Base-by-base conservation (phyloP, 352 stramenopile species). In the Pythium sukuiense region DNA sequence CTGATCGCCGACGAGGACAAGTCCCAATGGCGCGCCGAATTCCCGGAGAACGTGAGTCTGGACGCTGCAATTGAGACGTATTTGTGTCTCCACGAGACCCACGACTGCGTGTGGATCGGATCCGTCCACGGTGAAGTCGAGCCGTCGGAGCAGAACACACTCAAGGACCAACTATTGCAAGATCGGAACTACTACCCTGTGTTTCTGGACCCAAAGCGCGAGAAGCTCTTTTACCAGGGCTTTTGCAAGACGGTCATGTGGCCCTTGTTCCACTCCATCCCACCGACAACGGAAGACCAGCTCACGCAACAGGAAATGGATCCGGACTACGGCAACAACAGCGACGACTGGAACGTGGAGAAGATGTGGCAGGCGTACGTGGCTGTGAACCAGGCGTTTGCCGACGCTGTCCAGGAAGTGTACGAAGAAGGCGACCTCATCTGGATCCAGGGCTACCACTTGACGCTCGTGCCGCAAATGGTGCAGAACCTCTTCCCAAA, bases 231-330 rank as follows among this genome's bases (percentile, higher is more conserved):
- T 63, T 97, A 97, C 74, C 76, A 97, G 41, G 90, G 89, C 16
- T 97, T 94, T 61, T 97, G 88, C 78, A 96, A 96, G 71, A 93
- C 89, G 0, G 83, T 97, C 46, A 79, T 97, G 67, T 97, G 90
- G 90, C 90, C 90, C 37, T 67, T 97, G 3, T 97, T 97, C 66
- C 90, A 97, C 73, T 97, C 85, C 48, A 88, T 76, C 58, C 83
- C 85, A 35, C 85, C 85, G 3, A 92, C 85, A 8, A 90, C 83
- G 0, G 85, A 93, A 49, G 85, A 93, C 65, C 81, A 92, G 63
- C 72, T 93, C 49, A 76, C 71, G 6, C 74, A 82, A 48, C 81
- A 91, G 60, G 81, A 89, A 33, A 80, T 83, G 64, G 64, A 70
- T 29, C 59, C n/a, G 35, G 54, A 66, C 16, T 55, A 63, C 37